These are phyloP conservation scores for Astragalus glycyphyllos DNA, from an alignment of 306 rosid species.

Conservation along the genomic window DNA sequence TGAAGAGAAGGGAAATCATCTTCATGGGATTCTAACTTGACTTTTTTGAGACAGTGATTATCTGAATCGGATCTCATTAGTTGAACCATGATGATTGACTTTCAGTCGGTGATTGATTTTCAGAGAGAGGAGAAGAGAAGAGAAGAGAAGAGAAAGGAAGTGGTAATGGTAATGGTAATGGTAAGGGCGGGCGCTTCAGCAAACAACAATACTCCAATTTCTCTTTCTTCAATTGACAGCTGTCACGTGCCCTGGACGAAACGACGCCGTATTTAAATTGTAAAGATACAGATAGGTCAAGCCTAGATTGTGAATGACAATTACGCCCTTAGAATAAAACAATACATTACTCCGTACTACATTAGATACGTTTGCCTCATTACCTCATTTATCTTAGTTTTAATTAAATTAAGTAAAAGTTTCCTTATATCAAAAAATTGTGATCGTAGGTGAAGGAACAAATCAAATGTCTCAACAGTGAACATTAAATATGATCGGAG, in stretches of 20 bases:
- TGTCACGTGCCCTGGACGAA: constrained; percentile 49
- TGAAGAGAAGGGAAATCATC: constrained; percentile 50
- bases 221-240: constrained; percentile 20
- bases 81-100: constrained; percentile 62
- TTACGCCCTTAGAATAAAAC: neutral
- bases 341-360: too few relatives aligned
- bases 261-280: constrained; percentile 52
- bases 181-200: constrained; percentile 46
- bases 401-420: too few relatives aligned
- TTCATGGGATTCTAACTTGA: constrained; percentile 63
- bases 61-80: constrained; percentile 56
- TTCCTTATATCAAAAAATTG: too few relatives aligned
- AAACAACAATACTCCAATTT: constrained; percentile 1
- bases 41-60: constrained; percentile 45
- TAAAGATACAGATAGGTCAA: neutral
- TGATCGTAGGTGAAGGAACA: too few relatives aligned
- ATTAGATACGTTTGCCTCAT: too few relatives aligned
- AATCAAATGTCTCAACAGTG: too few relatives aligned
- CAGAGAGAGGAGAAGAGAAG: neutral
- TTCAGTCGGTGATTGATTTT: constrained; percentile 11
- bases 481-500: too few relatives aligned
- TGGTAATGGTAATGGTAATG: neutral
- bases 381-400: too few relatives aligned
- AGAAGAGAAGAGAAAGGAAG: neutral
- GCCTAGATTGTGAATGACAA: neutral